Evolutionary conservation across 202 grass and related monocot genomes (phyloP).

Genomic region (Schoenoplectus tabernaemontani): DNA sequence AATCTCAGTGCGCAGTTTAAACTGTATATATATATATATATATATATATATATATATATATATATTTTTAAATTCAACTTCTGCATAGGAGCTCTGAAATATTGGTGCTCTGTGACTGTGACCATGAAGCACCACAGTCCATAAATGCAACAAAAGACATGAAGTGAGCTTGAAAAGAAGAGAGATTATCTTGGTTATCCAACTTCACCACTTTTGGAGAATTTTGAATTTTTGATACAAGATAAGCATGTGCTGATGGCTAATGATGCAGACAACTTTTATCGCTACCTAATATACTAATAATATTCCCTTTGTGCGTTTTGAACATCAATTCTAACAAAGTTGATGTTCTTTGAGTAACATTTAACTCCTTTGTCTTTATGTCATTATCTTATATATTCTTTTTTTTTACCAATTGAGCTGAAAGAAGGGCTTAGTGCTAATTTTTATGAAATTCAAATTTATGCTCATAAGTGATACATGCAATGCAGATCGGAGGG

Average conservation of each 20-base stretch:
- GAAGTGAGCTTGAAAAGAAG: conserved; percentile 15
- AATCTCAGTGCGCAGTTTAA: neutral
- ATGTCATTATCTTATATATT: neutral
- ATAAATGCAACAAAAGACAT: conserved; percentile 13
- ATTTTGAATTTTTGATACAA: neutral
- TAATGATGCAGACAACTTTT: neutral
- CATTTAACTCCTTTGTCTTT: neutral
- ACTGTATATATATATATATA: neutral
- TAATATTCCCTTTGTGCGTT: neutral
- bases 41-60: too few species aligned
- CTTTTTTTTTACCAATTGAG: neutral
- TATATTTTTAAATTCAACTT: neutral
- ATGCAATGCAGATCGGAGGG: neutral
- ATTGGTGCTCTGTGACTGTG: neutral
- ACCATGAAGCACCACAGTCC: neutral
- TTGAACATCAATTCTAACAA: neutral
- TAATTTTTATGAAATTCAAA: neutral
- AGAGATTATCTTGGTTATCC: conserved; percentile 5
- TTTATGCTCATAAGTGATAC: neutral
- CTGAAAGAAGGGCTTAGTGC: neutral
- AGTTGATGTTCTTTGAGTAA: neutral
- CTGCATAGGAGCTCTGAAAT: neutral
- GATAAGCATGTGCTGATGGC: neutral
- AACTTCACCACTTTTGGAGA: conserved; percentile 12
- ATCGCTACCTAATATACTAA: neutral